Evolutionary conservation across 352 stramenopile genomes (phyloP).

Genomic region (Phytophthora sp.): DNA sequence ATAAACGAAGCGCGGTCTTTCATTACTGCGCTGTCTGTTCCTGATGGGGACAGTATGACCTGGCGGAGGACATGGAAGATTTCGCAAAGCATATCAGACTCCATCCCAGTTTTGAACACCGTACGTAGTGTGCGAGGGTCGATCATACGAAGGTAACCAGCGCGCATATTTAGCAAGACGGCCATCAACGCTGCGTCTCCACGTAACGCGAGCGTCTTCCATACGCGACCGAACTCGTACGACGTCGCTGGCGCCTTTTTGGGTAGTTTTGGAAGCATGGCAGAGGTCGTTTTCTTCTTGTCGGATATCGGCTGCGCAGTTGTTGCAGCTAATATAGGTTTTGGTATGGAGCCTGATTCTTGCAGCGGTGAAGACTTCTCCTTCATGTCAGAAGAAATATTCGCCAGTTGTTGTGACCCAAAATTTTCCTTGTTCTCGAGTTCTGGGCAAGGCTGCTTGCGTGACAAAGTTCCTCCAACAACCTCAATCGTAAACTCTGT

Average conservation of each 20-base stretch:
- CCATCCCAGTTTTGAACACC: constrained; percentile 80
- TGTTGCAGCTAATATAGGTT: background rate
- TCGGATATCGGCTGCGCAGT: background rate
- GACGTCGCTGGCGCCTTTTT: constrained; percentile 70
- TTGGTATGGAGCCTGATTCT: background rate
- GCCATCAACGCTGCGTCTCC: constrained; percentile 37
- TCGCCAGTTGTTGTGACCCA: constrained; percentile 3
- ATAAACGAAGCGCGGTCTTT: constrained; percentile 32
- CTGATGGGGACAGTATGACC: constrained; percentile 13
- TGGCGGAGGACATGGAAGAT: constrained; percentile 58
- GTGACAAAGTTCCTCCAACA: constrained; percentile 19
- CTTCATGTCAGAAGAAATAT: background rate
- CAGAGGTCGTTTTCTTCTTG: constrained; percentile 15
- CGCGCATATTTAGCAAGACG: constrained; percentile 48
- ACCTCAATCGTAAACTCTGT: constrained; percentile 59
- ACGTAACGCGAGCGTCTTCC: constrained; percentile 68
- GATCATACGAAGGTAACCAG: constrained; percentile 58
- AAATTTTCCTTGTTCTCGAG: constrained; percentile 30
- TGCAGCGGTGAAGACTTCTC: constrained; percentile 14
- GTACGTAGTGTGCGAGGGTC: constrained; percentile 37
- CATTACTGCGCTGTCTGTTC: background rate
- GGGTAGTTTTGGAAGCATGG: constrained; percentile 56
- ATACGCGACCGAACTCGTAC: constrained; percentile 84
- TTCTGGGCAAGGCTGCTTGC: constrained; percentile 5
- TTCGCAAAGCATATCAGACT: constrained; percentile 79